A percentile compares a stretch with the other conserved stretches of the same genome.
Evolutionary conservation across 352 stramenopile genomes (phyloP).

Genomic region (Globisporangium nagaii): DNA sequence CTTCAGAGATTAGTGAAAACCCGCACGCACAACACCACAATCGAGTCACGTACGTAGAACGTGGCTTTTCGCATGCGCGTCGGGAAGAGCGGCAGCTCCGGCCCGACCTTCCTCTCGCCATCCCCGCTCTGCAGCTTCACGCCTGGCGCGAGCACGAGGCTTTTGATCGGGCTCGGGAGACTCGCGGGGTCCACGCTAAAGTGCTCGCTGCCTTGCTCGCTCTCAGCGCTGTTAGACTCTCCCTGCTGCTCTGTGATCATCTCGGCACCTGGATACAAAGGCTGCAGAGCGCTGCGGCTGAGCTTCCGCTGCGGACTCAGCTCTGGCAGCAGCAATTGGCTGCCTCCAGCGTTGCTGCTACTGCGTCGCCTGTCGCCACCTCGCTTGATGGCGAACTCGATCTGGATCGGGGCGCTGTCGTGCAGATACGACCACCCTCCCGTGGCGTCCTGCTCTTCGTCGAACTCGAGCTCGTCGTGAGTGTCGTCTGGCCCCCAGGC

Average conservation of each 20-base stretch:
- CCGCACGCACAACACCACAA: not conserved
- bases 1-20: not conserved
- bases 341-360: not conserved
- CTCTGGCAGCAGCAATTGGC: not conserved
- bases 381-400: slow-evolving; percentile 12
- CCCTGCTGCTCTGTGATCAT: not conserved
- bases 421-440: not conserved
- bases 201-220: not conserved
- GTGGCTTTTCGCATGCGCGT: slow-evolving; percentile 27
- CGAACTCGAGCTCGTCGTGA: too few relatives aligned
- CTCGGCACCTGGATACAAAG: not conserved
- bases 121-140: slow-evolving; percentile 21
- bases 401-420: slow-evolving; percentile 8
- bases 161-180: slow-evolving; percentile 4
- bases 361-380: not conserved
- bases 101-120: slow-evolving; percentile 17
- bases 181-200: not conserved
- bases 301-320: slow-evolving; percentile 4
- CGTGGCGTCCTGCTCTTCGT: not conserved
- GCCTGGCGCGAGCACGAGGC: slow-evolving; percentile 19
- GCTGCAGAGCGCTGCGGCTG: not conserved
- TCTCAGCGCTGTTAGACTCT: not conserved
- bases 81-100: slow-evolving; percentile 18
- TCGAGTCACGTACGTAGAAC: slow-evolving; percentile 17
- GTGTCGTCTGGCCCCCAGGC: not conserved